These are phyloP conservation scores for Novymonas esmeraldas DNA, from an alignment of 208 protist genomes.

Conservation along the genomic window DNA sequence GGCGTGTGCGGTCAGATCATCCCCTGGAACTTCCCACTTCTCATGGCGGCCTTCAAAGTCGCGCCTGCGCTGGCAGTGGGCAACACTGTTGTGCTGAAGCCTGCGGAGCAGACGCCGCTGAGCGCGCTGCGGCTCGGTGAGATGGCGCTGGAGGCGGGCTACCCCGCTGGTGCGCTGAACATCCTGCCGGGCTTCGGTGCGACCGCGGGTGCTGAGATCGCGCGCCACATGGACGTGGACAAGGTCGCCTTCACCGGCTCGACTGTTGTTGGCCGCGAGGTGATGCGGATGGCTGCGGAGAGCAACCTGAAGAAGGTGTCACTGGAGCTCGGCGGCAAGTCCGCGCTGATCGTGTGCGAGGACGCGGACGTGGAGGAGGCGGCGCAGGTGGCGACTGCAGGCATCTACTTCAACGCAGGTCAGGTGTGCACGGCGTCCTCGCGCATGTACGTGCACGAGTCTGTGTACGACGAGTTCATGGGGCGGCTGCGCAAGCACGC, in stretches of 20 bases:
- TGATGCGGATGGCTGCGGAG: constrained; percentile 63
- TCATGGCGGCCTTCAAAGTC: constrained; percentile 91
- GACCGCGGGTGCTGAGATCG: constrained; percentile 67
- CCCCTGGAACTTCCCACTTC: constrained; percentile 93
- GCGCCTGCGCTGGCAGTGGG: constrained; percentile 83
- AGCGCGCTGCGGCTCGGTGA: constrained; percentile 80
- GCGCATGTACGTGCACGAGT: constrained; percentile 85
- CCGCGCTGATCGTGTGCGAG: constrained; percentile 82
- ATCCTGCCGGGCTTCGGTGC: constrained; percentile 84
- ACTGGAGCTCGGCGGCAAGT: constrained; percentile 93
- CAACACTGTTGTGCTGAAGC: constrained; percentile 90
- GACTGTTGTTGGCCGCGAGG: constrained; percentile 69
- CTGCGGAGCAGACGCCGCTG: constrained; percentile 90
- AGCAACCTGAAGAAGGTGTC: constrained; percentile 84
- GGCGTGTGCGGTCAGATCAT: constrained; percentile 88
- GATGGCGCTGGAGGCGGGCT: constrained; percentile 80
- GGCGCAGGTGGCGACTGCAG: constrained; percentile 51
- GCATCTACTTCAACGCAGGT: constrained; percentile 84
- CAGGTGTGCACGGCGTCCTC: constrained; percentile 89
- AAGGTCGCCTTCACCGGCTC: constrained; percentile 93
- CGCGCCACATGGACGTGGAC: constrained; percentile 79
- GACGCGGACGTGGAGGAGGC: constrained; percentile 84
- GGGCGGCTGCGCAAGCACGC: constrained; percentile 48
- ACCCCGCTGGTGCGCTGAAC: constrained; percentile 89
- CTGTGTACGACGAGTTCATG: constrained; percentile 83